Conservation (phyloP, 495 filamentous ascomycete species). For the Penicillium arizonense region DNA sequence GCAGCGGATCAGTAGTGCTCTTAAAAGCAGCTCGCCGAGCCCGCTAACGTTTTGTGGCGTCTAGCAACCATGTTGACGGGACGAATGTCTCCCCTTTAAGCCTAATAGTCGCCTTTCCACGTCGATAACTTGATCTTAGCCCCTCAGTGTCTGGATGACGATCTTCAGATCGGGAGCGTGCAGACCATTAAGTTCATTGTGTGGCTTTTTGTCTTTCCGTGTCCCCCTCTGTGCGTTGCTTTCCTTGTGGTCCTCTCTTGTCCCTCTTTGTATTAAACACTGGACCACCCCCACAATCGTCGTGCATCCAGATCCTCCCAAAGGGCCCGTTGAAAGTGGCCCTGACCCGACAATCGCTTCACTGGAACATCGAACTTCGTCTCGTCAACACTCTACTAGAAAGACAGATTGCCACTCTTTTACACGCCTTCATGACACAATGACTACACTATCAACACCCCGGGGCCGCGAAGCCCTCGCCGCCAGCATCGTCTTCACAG, state of each 20-base stretch:
- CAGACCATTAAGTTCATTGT: neutral
- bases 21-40: neutral
- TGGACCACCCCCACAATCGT: neutral
- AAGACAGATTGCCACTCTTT: too few relatives aligned
- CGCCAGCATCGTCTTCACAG: slow-evolving; percentile 31
- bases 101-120: neutral
- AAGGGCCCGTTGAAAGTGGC: neutral
- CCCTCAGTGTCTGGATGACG: neutral
- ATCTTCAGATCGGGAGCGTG: neutral
- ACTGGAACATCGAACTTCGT: neutral
- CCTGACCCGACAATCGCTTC: neutral
- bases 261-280: neutral
- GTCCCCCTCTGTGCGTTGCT: neutral
- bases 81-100: neutral
- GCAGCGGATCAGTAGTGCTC: neutral
- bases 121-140: neutral
- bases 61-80: neutral
- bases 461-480: slow-evolving; percentile 31
- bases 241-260: neutral
- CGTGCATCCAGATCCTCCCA: neutral
- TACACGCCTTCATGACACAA: slow-evolving; percentile 16
- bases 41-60: neutral
- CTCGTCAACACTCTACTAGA: too few relatives aligned
- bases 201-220: neutral
- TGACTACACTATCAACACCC: slow-evolving; percentile 29